phyloP scores from a whole-genome alignment of 805 yeast genomes.

The Zygosaccharomyces kombuchaensis region DNA sequence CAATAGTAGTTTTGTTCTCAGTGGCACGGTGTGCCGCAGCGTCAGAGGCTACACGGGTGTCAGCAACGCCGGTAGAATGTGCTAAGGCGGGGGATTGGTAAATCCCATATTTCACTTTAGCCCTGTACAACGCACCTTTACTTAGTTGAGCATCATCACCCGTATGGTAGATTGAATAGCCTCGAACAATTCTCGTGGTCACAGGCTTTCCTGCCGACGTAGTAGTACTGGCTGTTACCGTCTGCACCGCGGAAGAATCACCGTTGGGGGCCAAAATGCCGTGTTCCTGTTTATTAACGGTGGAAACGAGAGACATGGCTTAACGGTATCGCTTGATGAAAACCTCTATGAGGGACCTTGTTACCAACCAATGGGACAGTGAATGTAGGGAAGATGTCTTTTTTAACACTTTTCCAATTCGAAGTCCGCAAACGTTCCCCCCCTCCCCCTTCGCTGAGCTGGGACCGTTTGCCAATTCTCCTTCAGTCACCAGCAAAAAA shows the following conservation, averaged over 20 bases:
- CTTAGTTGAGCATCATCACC: conserved; percentile 63
- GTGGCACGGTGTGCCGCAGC: conserved; percentile 76
- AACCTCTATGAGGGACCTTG: neutral
- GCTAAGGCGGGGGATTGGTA: conserved; percentile 47
- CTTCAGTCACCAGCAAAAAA: conserved; percentile 3
- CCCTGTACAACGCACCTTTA: conserved; percentile 70
- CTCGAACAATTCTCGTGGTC: conserved; percentile 7
- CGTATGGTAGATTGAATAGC: conserved; percentile 53
- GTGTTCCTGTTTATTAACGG: conserved; percentile 17
- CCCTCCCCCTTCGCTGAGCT: conserved; percentile 1
- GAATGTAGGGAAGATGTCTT: neutral
- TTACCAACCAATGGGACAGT: neutral
- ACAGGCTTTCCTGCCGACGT: neutral
- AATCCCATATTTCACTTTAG: conserved; percentile 65
- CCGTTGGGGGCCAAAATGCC: conserved; percentile 6
- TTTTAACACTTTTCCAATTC: conserved; percentile 4
- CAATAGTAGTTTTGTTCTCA: conserved; percentile 56
- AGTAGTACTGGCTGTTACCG: neutral
- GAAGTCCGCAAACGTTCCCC: conserved; percentile 2
- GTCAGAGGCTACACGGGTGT: conserved; percentile 54
- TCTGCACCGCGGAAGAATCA: conserved; percentile 3
- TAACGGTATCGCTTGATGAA: neutral
- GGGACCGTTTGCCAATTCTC: neutral
- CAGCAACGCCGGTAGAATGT: conserved; percentile 55
- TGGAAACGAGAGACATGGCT: conserved; percentile 33